Evolutionary conservation across 768 basidiomycete genomes (phyloP), one percentile per base, ranked within the genome.

Genomic region (Psilocybe sp.): DNA sequence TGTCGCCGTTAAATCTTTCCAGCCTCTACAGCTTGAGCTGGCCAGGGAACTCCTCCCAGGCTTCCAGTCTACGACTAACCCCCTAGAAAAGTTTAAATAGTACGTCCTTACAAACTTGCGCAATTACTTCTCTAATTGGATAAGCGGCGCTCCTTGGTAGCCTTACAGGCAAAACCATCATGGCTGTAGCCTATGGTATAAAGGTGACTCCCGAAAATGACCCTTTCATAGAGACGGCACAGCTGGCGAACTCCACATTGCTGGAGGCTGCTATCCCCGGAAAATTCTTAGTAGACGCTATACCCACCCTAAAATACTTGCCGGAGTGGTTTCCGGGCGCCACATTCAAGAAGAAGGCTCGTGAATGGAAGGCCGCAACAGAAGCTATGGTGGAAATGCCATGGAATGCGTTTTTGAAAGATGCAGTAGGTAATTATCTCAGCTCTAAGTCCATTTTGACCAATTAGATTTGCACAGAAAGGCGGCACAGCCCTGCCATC

Each of bases 271-370:
- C 52, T 6, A 50, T 53, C 14, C 54, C 54, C 10, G 57, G 57
- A 14, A 44, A 50, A 2, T 46, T 51, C n/a, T 34, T 50, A 2
- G 50, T 58, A 8, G 54, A 55, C 34, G 49, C 57, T 1, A 32
- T 56, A 35, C 52, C 59, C 0, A 42, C 50, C 42, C 47, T 58
- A 42, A 40, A 53, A 32, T 47, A 52, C 38, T 15, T 58, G 2
- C 58, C 58, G 14, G 16, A 43, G 12, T 59, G 58, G 58, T 47
- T 59, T 44, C 53, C 57, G 1, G 58, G 58, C 2, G 40, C 55
- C 8, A 20, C 18, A 14, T 56, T 52, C 34, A 56, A 59, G 20
- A 39, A 32, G 8, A 36, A 40, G 31, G 53, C 52, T 1, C 19
- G 44, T 1, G 47, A 53, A 35, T 44, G 46, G 2, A 47, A 37